Evolutionary conservation across 148 eudicot genomes (phyloP).

Genomic region (Vaccinium corymbosum): DNA sequence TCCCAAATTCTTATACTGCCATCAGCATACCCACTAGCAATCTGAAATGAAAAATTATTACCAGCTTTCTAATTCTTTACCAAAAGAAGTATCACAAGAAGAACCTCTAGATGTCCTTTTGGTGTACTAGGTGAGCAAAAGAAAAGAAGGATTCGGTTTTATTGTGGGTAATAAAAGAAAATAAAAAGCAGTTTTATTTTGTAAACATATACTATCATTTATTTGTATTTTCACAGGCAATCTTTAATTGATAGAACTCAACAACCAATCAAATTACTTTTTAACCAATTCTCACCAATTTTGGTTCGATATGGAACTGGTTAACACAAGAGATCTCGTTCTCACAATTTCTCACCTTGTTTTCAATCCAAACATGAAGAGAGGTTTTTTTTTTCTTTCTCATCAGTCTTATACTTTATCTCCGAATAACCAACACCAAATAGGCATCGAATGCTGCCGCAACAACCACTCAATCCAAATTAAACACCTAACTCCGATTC

Average conservation of each 20-base stretch:
- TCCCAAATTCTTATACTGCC: slow-evolving; percentile 97
- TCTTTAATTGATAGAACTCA: neutral
- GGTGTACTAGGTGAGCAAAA: neutral
- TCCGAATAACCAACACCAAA: neutral
- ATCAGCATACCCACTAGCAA: slow-evolving; percentile 92
- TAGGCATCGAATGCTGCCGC: neutral
- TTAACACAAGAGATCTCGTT: neutral
- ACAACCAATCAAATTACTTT: neutral
- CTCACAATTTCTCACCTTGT: neutral
- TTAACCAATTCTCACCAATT: neutral
- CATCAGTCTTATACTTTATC: neutral
- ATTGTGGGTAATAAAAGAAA: neutral
- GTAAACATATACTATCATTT: neutral
- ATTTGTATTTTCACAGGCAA: neutral
- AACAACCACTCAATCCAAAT: neutral
- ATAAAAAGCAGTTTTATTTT: neutral
- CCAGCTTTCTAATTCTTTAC: neutral
- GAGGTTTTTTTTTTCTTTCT: neutral
- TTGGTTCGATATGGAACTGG: neutral
- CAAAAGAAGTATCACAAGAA: neutral
- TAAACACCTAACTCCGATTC: neutral
- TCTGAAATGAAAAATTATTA: slow-evolving; percentile 35
- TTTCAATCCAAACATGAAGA: neutral
- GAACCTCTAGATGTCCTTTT: neutral
- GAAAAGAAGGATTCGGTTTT: neutral